Base-by-base conservation (phyloP, 225 moss, liverwort and hornwort genomes). In the Ulota crispa region DNA sequence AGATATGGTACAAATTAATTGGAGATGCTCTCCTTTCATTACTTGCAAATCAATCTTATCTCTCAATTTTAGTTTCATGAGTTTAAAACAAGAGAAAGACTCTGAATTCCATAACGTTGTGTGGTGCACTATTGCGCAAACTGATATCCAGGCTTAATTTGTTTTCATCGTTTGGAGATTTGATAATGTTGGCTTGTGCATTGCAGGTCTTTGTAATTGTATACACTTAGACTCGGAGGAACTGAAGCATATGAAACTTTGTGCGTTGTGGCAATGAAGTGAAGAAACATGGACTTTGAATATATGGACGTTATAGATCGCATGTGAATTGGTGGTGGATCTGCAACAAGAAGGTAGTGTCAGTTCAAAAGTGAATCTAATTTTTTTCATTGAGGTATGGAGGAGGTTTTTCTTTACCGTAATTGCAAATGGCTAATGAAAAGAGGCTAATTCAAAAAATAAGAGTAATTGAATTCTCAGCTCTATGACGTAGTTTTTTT, bases 191-290 rank as follows among this genome's bases (percentile, higher is more conserved):
- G 23, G 34, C 53, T 71, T 82, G 50, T 1, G 24, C 59, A 45
- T 75, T 71, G 82, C 87, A 84, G 84, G 53, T 66, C 27, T 81
- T 75, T 43, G 67, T 61, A 42, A 86, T 63, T 28, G 34, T 69
- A 54, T 43, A 21, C 59, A 45, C 50, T 42, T 67, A 32, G 12
- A 3, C 41, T 42, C 24, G 39, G 60, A 52, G 61, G 78, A 78
- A 70, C 34, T 75, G 78, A 64, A 78, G 65, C 42, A 60, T 57
- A 32, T 75, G 80, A 70, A 80, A 72, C 23, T 43, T 12, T 37
- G 60, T 30, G n/a, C 28, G n/a, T n/a, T 83, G 20, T 28, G 13
- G 41, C 50, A 50, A 71, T 60, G 41, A 41, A 65, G 42, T 72
- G 80, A 76, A 80, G 30, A 68, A 31, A n/a, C 9, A 56, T 64